Evolutionary conservation across 2,329 filamentous ascomycete species (phyloP).

Genomic region (Chaetothyriales sp.): DNA sequence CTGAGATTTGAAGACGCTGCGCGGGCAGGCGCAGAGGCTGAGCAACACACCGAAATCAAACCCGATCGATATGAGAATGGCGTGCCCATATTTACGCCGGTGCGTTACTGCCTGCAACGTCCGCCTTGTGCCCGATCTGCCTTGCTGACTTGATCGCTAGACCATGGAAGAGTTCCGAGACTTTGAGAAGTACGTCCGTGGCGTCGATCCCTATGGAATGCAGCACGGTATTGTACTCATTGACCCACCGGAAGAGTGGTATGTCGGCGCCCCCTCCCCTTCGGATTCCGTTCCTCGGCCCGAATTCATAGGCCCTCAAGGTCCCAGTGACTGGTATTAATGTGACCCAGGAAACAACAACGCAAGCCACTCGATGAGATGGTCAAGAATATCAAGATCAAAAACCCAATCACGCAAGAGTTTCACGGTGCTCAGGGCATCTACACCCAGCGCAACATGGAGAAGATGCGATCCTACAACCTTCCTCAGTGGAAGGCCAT

Average conservation of each 20-base stretch:
- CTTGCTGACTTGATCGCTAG: conserved; percentile 19
- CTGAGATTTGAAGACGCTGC: conserved; percentile 18
- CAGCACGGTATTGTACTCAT: conserved; percentile 94
- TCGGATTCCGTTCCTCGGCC: background rate
- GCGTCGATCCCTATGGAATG: conserved; percentile 91
- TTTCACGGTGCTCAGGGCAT: conserved; percentile 92
- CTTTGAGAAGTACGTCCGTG: conserved; percentile 81
- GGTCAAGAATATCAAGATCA: conserved; percentile 81
- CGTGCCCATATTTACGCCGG: conserved; percentile 83
- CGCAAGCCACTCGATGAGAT: conserved; percentile 54
- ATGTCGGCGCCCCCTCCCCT: conserved; percentile 27
- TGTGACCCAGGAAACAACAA: conserved; percentile 10
- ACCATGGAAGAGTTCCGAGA: conserved; percentile 62
- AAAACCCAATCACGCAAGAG: conserved; percentile 95
- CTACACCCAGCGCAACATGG: conserved; percentile 92
- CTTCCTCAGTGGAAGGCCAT: conserved; percentile 88
- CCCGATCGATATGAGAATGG: conserved; percentile 78
- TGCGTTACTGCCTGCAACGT: conserved; percentile 28
- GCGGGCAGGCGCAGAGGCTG: conserved; percentile 28
- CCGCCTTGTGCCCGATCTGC: background rate
- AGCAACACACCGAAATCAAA: conserved; percentile 60
- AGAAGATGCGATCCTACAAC: conserved; percentile 92
- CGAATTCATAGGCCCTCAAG: background rate
- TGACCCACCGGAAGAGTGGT: conserved; percentile 88
- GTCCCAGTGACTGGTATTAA: background rate